Percentiles rank a stretch among this genome's conserved stretches.
phyloP scores from a whole-genome alignment of 805 yeast genomes.

The Teunomyces gatunensis region DNA sequence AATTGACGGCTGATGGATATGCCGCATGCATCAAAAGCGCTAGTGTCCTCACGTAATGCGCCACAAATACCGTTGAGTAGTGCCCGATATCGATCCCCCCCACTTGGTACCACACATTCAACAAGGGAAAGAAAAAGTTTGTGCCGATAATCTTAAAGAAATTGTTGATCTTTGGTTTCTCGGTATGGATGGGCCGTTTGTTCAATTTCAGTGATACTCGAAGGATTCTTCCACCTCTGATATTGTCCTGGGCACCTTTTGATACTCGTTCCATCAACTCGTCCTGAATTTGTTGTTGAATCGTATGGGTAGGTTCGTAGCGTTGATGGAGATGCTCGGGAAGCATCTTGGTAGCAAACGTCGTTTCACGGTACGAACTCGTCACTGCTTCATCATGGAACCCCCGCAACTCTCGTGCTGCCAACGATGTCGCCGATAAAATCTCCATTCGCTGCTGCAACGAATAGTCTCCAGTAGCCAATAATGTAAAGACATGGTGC shows the following conservation, averaged over 20 bases:
- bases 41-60: conserved; percentile 60
- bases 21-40: conserved; percentile 57
- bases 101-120: conserved; percentile 49
- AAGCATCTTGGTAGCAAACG: conserved; percentile 40
- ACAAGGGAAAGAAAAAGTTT: conserved; percentile 53
- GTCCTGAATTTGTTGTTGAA: conserved; percentile 26
- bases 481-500: conserved; percentile 41
- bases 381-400: conserved; percentile 48
- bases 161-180: conserved; percentile 22
- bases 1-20: conserved; percentile 50
- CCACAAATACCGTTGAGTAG: conserved; percentile 50
- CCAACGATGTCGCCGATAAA: conserved; percentile 64
- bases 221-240: conserved; percentile 41
- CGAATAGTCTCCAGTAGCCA: conserved; percentile 74
- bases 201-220: conserved; percentile 37
- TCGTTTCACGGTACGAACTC: conserved; percentile 26
- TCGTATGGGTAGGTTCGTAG: conserved; percentile 26
- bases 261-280: conserved; percentile 30
- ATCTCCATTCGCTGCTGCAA: conserved; percentile 73
- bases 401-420: conserved; percentile 73
- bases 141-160: conserved; percentile 41
- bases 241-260: conserved; percentile 28
- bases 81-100: conserved; percentile 47
- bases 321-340: conserved; percentile 48
- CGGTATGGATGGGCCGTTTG: conserved; percentile 11